These are phyloP conservation scores for Xylaria bambusicola DNA, from an alignment of 495 filamentous ascomycete genomes.

Conservation along the genomic window DNA sequence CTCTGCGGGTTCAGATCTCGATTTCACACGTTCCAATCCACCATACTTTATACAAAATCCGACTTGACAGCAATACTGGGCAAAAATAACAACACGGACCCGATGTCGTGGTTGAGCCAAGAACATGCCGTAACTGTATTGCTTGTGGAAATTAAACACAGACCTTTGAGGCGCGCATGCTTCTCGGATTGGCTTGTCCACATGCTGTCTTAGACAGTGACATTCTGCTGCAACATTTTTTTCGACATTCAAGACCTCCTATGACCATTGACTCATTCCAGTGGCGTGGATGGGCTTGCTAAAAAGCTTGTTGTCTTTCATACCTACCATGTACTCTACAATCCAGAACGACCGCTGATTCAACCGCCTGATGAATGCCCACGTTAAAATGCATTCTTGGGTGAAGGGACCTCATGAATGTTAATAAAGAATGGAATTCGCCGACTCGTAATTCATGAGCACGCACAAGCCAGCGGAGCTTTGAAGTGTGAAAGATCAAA, in stretches of 20 bases:
- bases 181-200: not conserved
- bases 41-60: not conserved
- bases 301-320: not conserved
- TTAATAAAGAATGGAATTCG: not conserved
- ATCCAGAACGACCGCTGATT: not conserved
- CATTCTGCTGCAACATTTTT: not conserved
- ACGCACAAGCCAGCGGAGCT: not conserved
- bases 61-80: not conserved
- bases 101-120: not conserved
- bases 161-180: not conserved
- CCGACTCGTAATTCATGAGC: not conserved
- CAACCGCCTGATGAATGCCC: not conserved
- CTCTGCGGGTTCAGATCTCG: not conserved
- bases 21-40: not conserved
- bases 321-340: not conserved
- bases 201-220: not conserved
- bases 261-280: not conserved
- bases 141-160: not conserved
- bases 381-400: not conserved
- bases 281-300: not conserved
- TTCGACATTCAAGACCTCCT: not conserved
- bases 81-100: not conserved
- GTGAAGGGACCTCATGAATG: not conserved
- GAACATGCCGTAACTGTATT: not conserved
- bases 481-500: not conserved